These are phyloP conservation scores for Epicoccum nigrum DNA, from an alignment of 2,329 filamentous ascomycete genomes.

Conservation along the genomic window DNA sequence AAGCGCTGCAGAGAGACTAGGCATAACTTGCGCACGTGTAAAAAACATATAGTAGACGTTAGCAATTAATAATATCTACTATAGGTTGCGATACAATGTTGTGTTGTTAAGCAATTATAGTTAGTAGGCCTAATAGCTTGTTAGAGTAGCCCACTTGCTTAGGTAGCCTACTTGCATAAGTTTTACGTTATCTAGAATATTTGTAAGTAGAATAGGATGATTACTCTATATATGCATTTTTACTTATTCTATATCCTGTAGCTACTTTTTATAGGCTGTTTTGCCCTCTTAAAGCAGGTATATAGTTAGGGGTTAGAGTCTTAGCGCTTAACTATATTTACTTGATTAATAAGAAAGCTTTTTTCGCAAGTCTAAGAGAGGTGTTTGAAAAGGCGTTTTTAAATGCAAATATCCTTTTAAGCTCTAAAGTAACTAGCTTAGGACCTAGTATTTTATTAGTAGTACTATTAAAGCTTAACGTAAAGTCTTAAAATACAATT, in stretches of 20 bases:
- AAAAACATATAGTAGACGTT: no score
- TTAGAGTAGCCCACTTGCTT: no score
- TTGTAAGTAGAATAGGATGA: conserved; percentile 1
- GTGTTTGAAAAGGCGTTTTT: conserved; percentile 8
- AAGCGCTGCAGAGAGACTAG: no score
- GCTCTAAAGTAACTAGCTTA: conserved; percentile 42
- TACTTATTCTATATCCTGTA: not conserved
- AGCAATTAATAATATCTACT: no score
- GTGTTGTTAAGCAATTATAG: no score
- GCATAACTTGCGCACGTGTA: no score
- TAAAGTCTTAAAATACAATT: conserved; percentile 24
- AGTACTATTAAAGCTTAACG: conserved; percentile 15
- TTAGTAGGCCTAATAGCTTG: no score
- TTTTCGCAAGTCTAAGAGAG: not conserved
- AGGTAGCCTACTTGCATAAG: no score
- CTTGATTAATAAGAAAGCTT: conserved; percentile 10
- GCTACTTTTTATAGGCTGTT: not conserved
- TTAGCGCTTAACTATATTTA: conserved; percentile 1
- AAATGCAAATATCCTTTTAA: conserved; percentile 30
- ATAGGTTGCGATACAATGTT: no score
- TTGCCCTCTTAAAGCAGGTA: conserved; percentile 38
- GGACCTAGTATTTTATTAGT: conserved; percentile 38
- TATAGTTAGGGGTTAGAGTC: conserved; percentile 24
- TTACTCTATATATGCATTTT: not conserved
- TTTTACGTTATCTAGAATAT: conserved; percentile 24